A percentile compares a stretch with the other conserved stretches of the same genome.
phyloP scores from a whole-genome alignment of 345 rosid genomes.

The Barbarea vulgaris region DNA sequence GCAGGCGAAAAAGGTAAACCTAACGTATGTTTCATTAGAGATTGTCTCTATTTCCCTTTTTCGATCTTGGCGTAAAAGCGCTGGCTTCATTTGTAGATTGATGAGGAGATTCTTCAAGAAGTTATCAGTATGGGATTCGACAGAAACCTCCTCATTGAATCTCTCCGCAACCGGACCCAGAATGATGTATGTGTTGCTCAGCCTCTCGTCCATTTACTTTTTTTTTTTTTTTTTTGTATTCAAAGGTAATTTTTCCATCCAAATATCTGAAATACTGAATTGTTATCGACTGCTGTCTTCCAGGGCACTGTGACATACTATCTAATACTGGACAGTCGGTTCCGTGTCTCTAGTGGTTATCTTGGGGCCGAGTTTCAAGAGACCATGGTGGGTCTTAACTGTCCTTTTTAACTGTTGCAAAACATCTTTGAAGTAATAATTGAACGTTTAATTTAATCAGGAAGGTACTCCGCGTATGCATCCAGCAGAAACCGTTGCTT shows the following conservation, averaged over 20 bases:
- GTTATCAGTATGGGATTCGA: slow-evolving; percentile 76
- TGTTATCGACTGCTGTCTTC: slow-evolving; percentile 29
- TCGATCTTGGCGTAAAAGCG: background rate
- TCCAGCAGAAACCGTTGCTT: slow-evolving; percentile 58
- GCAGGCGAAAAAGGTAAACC: slow-evolving; percentile 71
- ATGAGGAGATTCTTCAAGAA: slow-evolving; percentile 82
- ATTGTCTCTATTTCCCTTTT: background rate
- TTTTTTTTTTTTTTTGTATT: background rate
- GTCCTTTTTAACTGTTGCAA: slow-evolving; percentile 9
- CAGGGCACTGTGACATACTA: slow-evolving; percentile 96
- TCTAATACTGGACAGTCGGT: slow-evolving; percentile 78
- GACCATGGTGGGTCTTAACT: slow-evolving; percentile 56
- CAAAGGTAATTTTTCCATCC: background rate
- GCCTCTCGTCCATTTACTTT: slow-evolving; percentile 26
- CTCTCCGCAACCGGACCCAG: slow-evolving; percentile 71
- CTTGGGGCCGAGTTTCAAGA: slow-evolving; percentile 79
- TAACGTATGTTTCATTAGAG: slow-evolving; percentile 8
- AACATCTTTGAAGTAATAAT: slow-evolving; percentile 15
- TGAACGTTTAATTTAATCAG: slow-evolving; percentile 43
- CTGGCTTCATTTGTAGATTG: slow-evolving; percentile 59
- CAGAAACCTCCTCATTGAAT: slow-evolving; percentile 65
- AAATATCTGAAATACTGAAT: background rate
- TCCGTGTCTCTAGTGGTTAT: slow-evolving; percentile 68
- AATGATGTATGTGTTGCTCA: slow-evolving; percentile 56
- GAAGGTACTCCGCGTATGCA: slow-evolving; percentile 70